These are phyloP conservation scores for Rhizoclosmatium sp. DNA, from an alignment of 192 early-diverging fungal species.

Conservation along the genomic window DNA sequence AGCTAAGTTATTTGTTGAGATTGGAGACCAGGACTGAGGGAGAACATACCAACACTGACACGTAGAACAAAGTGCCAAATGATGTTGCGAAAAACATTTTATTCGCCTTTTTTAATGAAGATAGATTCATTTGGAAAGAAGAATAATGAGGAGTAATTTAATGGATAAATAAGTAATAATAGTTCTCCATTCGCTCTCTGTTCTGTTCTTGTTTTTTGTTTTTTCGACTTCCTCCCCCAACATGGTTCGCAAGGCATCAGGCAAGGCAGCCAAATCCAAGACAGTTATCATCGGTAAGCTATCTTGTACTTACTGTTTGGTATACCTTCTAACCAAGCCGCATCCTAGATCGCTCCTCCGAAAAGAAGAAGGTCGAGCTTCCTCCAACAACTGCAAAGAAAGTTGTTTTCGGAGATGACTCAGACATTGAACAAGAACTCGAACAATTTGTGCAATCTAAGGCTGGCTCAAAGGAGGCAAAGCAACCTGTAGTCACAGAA, in stretches of 20 bases:
- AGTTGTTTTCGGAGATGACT: neutral
- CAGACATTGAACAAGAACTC: neutral
- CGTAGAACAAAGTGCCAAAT: slow-evolving; percentile 81
- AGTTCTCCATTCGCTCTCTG: neutral
- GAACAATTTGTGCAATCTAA: too few species aligned
- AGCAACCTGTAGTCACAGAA: neutral
- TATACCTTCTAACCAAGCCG: too few species aligned
- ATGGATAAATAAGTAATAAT: neutral
- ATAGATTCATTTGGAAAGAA: neutral
- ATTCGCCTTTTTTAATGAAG: neutral
- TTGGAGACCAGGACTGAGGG: neutral
- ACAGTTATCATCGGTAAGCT: neutral
- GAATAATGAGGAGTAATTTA: neutral
- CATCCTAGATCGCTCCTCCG: too few species aligned
- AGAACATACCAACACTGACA: slow-evolving; percentile 70
- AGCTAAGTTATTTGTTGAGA: neutral
- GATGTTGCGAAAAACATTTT: slow-evolving; percentile 57
- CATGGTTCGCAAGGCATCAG: neutral
- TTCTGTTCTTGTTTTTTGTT: too few species aligned
- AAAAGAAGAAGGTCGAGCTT: neutral
- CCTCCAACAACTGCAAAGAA: neutral
- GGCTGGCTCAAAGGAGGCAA: neutral
- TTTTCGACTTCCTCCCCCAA: neutral
- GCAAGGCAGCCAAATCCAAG: neutral
- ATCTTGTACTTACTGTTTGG: too few species aligned